A percentile compares a stretch with the other conserved stretches of the same genome.
Conservation (phyloP, 1,284 basidiomycete genomes). For the Cryptococcus hybrid region DNA sequence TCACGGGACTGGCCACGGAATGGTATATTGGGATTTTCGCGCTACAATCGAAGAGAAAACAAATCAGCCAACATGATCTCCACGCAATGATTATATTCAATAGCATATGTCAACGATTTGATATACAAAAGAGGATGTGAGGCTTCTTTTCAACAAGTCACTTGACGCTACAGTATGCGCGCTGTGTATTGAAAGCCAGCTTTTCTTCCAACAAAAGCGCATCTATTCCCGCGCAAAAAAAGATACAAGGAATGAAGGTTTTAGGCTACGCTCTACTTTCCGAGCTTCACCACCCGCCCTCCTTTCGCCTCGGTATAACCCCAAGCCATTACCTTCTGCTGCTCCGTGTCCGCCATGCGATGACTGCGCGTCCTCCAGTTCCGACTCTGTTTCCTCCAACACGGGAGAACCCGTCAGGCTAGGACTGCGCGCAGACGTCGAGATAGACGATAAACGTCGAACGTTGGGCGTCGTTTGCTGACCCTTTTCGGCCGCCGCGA, state of each 20-base stretch:
- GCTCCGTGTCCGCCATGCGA: conserved; percentile 8
- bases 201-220: neutral
- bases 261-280: neutral
- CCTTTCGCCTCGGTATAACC: conserved; percentile 1
- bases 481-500: neutral
- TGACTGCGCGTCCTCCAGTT: conserved; percentile 14
- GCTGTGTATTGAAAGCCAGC: neutral
- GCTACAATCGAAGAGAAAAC: conserved; percentile 3
- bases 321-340: neutral
- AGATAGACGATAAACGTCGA: conserved; percentile 1
- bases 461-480: neutral
- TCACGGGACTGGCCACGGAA: conserved; percentile 5
- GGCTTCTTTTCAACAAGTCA: neutral
- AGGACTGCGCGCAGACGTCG: conserved; percentile 8
- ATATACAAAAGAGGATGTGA: neutral
- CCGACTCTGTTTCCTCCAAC: conserved; percentile 13
- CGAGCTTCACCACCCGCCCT: conserved; percentile 3
- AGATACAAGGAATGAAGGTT: neutral
- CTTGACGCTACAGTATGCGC: neutral
- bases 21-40: conserved; percentile 12
- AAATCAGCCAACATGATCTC: neutral
- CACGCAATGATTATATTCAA: neutral
- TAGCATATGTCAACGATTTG: neutral
- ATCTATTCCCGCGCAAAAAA: neutral
- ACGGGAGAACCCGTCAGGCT: conserved; percentile 4